phyloP scores from a whole-genome alignment of 2,329 filamentous ascomycete species.

The Epichloe gansuensis region DNA sequence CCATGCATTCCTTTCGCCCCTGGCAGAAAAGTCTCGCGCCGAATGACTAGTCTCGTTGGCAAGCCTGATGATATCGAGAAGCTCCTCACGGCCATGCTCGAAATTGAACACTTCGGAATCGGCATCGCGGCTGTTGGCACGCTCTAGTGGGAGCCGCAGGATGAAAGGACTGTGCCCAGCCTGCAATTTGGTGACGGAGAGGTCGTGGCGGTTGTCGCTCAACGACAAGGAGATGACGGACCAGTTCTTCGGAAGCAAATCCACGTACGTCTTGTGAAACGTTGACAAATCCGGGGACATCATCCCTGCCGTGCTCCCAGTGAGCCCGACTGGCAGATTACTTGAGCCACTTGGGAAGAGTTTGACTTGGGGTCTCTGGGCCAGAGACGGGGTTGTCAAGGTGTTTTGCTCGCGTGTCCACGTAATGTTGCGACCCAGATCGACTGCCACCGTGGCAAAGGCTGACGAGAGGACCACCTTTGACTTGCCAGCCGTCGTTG shows the following conservation, averaged over 20 bases:
- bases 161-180: constrained; percentile 69
- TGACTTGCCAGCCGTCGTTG: constrained; percentile 37
- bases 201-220: constrained; percentile 69
- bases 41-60: constrained; percentile 77
- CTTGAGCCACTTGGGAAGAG: constrained; percentile 19
- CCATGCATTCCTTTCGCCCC: constrained; percentile 71
- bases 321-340: background rate
- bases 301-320: constrained; percentile 24
- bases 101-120: constrained; percentile 75
- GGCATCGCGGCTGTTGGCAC: constrained; percentile 68
- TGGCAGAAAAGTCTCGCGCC: constrained; percentile 56
- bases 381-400: constrained; percentile 12
- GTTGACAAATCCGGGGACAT: constrained; percentile 40
- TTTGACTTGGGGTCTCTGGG: constrained; percentile 18
- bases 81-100: constrained; percentile 63
- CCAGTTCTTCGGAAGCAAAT: constrained; percentile 76
- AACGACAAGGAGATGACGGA: constrained; percentile 75
- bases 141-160: constrained; percentile 70
- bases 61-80: constrained; percentile 67
- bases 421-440: constrained; percentile 58
- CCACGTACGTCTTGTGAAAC: constrained; percentile 72
- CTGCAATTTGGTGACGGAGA: constrained; percentile 80
- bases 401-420: constrained; percentile 53
- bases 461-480: constrained; percentile 37
- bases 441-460: constrained; percentile 51